phyloP scores from a whole-genome alignment of 495 filamentous ascomycete genomes.

The Pseudotulostoma volvatum region DNA sequence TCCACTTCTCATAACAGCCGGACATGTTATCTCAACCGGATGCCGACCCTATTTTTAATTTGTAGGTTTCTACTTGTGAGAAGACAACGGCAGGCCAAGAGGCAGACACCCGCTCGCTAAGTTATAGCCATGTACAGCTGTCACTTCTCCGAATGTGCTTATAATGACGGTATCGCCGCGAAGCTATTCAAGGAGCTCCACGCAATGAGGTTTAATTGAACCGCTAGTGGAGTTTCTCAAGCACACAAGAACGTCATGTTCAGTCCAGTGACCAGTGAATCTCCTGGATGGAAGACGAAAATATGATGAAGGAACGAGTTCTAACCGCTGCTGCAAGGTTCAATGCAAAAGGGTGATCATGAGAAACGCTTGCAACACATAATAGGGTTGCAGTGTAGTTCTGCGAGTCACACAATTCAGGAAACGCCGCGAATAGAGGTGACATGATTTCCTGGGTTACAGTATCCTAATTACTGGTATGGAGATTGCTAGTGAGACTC shows the following conservation, averaged over 20 bases:
- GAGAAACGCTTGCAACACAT: slow-evolving; percentile 49
- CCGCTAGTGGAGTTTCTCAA: slow-evolving; percentile 55
- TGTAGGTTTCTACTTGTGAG: too few species aligned
- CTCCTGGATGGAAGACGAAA: slow-evolving; percentile 55
- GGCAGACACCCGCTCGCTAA: slow-evolving; percentile 67
- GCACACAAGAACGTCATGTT: slow-evolving; percentile 62
- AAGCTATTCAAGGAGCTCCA: slow-evolving; percentile 64
- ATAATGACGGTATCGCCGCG: slow-evolving; percentile 63
- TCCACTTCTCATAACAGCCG: slow-evolving; percentile 60
- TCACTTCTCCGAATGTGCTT: slow-evolving; percentile 69
- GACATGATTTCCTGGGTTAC: slow-evolving; percentile 60
- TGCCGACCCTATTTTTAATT: slow-evolving; percentile 55
- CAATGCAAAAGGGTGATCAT: slow-evolving; percentile 51
- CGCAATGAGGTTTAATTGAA: slow-evolving; percentile 62
- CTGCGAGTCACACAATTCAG: slow-evolving; percentile 52
- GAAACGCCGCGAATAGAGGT: slow-evolving; percentile 45
- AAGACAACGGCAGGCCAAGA: too few species aligned
- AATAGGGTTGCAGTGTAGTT: slow-evolving; percentile 67
- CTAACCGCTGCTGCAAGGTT: slow-evolving; percentile 46
- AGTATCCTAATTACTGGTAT: slow-evolving; percentile 51
- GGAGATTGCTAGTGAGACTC: slow-evolving; percentile 54
- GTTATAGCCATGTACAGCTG: slow-evolving; percentile 65
- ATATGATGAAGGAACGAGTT: slow-evolving; percentile 53
- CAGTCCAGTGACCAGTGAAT: slow-evolving; percentile 59
- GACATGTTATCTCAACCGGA: slow-evolving; percentile 51